Conservation (phyloP, 139 green algal genomes). For the Ettlia oleoabundans region DNA sequence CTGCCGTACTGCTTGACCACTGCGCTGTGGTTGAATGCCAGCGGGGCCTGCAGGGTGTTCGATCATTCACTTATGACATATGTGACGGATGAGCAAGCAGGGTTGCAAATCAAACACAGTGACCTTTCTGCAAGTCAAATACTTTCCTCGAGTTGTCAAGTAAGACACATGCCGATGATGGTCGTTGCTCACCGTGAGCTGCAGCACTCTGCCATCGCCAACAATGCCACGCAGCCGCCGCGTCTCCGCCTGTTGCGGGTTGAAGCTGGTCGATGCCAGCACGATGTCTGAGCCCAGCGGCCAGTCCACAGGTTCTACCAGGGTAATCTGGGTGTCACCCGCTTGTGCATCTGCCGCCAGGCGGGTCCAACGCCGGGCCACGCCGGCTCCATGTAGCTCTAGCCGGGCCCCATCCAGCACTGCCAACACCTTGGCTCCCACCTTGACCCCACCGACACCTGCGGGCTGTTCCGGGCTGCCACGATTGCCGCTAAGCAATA, state of each 20-base stretch:
- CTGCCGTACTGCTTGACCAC: background rate
- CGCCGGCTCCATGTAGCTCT: background rate
- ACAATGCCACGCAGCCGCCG: background rate
- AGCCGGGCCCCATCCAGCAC: background rate
- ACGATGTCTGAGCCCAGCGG: background rate
- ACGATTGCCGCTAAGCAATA: background rate
- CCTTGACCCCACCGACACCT: background rate
- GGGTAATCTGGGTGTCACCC: background rate
- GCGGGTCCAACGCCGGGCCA: background rate
- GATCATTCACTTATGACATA: too few species aligned
- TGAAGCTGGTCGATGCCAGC: background rate
- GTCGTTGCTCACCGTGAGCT: background rate
- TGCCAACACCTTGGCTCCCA: background rate
- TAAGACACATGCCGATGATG: too few species aligned
- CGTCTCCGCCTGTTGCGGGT: conserved; percentile 1
- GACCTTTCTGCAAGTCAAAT: too few species aligned
- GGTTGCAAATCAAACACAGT: too few species aligned
- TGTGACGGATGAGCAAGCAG: too few species aligned
- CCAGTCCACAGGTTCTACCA: background rate
- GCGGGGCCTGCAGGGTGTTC: too few species aligned
- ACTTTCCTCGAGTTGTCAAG: too few species aligned
- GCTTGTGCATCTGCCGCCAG: background rate
- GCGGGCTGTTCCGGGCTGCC: background rate
- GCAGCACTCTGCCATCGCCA: background rate
- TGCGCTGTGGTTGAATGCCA: background rate